Evolutionary conservation across 192 early-diverging fungal genomes (phyloP).

Genomic region (Polychytrium aggregatum): DNA sequence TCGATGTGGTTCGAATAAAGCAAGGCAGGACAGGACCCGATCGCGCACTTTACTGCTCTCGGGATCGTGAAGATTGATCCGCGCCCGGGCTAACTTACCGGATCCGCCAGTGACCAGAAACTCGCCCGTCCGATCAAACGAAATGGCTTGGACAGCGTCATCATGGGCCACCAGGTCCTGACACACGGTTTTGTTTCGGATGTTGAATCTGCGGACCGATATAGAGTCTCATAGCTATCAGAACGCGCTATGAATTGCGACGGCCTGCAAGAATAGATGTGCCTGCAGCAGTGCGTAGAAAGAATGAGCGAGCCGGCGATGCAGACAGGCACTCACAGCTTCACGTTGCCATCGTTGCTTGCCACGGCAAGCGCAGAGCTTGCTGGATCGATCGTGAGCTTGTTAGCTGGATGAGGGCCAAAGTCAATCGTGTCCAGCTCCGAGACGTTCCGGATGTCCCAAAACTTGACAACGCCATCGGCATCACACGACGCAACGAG

Average conservation of each 20-base stretch:
- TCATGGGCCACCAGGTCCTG: conserved; percentile 18
- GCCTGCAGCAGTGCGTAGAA: conserved; percentile 8
- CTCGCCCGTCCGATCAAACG: conserved; percentile 32
- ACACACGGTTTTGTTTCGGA: too few relatives aligned
- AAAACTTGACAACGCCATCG: conserved; percentile 39
- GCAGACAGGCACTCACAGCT: not conserved
- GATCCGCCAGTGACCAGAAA: conserved; percentile 30
- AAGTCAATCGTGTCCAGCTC: conserved; percentile 20
- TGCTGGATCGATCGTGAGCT: conserved; percentile 33
- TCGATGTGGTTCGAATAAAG: too few relatives aligned
- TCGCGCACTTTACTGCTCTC: too few relatives aligned
- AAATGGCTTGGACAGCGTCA: conserved; percentile 26
- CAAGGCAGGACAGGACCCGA: too few relatives aligned
- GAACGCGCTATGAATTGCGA: too few relatives aligned
- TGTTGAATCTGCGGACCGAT: too few relatives aligned
- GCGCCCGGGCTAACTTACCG: too few relatives aligned
- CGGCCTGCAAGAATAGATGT: too few relatives aligned
- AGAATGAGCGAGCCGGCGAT: not conserved
- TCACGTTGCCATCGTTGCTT: conserved; percentile 26
- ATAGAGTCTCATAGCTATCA: too few relatives aligned
- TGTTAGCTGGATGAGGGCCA: conserved; percentile 35
- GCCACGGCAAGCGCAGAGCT: conserved; percentile 29
- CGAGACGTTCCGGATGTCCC: conserved; percentile 35
- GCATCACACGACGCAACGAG: conserved; percentile 34
- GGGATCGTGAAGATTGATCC: too few relatives aligned